These are phyloP conservation scores for Bipolaris victoriae DNA, from an alignment of 2,329 filamentous ascomycete species.

Conservation along the genomic window DNA sequence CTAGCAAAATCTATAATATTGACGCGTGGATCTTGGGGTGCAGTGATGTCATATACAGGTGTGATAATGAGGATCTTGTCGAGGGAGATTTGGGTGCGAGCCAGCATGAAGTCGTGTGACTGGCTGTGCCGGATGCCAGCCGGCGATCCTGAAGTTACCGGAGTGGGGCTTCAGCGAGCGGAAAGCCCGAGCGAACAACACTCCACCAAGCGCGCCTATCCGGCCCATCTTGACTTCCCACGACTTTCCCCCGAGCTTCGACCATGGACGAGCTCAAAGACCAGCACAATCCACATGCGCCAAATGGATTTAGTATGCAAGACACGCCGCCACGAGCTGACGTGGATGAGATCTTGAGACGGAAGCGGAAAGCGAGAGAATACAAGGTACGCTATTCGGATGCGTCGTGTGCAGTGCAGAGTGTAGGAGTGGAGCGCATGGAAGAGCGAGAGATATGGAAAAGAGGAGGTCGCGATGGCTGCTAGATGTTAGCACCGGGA, in stretches of 20 bases:
- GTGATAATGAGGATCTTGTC: background rate
- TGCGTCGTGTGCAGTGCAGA: background rate
- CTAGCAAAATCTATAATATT: background rate
- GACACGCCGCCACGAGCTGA: conserved; percentile 53
- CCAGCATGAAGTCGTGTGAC: conserved; percentile 17
- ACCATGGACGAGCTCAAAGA: conserved; percentile 40
- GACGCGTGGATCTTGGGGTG: background rate
- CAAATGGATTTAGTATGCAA: conserved; percentile 29
- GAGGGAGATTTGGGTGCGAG: background rate
- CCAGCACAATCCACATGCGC: conserved; percentile 33
- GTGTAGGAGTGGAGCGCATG: background rate
- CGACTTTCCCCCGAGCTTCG: conserved; percentile 24
- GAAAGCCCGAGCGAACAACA: conserved; percentile 17
- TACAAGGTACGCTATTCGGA: conserved; percentile 52
- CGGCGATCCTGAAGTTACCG: conserved; percentile 10
- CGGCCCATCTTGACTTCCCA: conserved; percentile 26
- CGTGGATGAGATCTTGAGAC: conserved; percentile 57
- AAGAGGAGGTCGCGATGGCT: conserved; percentile 2
- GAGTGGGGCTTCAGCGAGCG: conserved; percentile 25
- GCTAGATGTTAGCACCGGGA: background rate
- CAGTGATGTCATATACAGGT: conserved; percentile 9
- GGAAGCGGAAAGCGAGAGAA: conserved; percentile 59
- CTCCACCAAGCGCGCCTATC: conserved; percentile 24
- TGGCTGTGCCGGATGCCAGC: conserved; percentile 9
- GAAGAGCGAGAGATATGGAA: background rate